Percentiles rank a stretch among this genome's conserved stretches.
Evolutionary conservation across 257 asterid genomes (phyloP).

Genomic region (Haberlea rhodopensis): DNA sequence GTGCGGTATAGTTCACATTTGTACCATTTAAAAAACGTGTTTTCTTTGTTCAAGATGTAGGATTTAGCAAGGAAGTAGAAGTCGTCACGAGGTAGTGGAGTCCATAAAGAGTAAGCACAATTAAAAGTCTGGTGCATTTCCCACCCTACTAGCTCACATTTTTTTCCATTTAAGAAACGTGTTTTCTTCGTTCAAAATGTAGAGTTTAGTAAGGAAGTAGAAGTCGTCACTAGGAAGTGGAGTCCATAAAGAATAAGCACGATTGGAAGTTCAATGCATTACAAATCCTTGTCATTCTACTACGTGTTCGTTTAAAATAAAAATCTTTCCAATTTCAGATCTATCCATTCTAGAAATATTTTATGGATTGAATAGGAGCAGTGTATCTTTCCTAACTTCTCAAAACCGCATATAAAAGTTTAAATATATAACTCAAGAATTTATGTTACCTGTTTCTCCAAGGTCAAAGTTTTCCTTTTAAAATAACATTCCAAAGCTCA

Average conservation of each 20-base stretch:
- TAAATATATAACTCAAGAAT: neutral
- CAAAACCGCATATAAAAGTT: neutral
- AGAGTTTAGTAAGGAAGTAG: neutral
- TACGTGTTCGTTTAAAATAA: too few relatives aligned
- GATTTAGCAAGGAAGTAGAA: neutral
- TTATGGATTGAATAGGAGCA: too few relatives aligned
- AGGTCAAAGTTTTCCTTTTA: too few relatives aligned
- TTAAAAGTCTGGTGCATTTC: too few relatives aligned
- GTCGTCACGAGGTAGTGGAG: neutral
- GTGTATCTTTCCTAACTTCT: neutral
- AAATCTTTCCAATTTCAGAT: neutral
- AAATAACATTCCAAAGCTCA: too few relatives aligned
- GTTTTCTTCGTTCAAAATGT: neutral
- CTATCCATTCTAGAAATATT: neutral
- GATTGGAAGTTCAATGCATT: neutral
- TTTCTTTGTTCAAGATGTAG: neutral
- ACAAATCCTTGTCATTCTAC: neutral
- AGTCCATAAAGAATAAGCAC: neutral
- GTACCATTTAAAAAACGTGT: neutral
- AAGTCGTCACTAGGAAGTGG: neutral
- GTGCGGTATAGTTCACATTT: neutral
- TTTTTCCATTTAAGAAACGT: neutral
- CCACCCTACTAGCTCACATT: too few relatives aligned
- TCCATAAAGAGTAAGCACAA: too few relatives aligned
- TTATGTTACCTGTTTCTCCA: neutral